Evolutionary conservation across 2,329 filamentous ascomycete genomes (phyloP).

Genomic region (Xylaria multiplex): DNA sequence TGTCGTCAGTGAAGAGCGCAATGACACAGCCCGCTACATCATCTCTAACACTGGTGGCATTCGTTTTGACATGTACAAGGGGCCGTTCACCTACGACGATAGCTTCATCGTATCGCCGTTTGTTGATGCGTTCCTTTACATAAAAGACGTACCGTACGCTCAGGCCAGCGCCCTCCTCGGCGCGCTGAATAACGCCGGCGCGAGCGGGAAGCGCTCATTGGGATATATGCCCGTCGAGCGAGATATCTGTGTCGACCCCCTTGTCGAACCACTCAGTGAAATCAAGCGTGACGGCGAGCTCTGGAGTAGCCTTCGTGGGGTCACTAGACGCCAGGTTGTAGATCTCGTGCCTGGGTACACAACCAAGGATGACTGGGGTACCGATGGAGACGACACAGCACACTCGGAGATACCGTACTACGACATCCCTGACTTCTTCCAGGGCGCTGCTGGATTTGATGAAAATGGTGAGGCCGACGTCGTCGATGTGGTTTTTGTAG

Average conservation of each 20-base stretch:
- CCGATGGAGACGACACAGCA: conserved; percentile 65
- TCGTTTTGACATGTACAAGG: conserved; percentile 70
- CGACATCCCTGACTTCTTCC: conserved; percentile 60
- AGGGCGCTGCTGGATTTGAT: conserved; percentile 60
- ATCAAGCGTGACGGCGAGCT: conserved; percentile 41
- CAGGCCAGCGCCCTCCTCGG: conserved; percentile 53
- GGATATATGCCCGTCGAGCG: conserved; percentile 51
- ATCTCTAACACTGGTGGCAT: conserved; percentile 70
- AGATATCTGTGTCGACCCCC: conserved; percentile 61
- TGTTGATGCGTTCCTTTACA: conserved; percentile 62
- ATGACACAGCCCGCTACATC: conserved; percentile 63
- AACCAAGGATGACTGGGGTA: conserved; percentile 67
- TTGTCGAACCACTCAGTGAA: conserved; percentile 39
- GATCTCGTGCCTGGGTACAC: conserved; percentile 61
- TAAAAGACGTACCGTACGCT: conserved; percentile 62
- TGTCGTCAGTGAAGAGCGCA: conserved; percentile 63
- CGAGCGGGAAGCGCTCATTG: conserved; percentile 51
- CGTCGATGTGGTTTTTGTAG: conserved; percentile 65
- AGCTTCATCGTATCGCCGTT: conserved; percentile 67
- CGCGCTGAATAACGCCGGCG: conserved; percentile 56
- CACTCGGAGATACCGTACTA: conserved; percentile 60
- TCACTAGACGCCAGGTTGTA: conserved; percentile 60
- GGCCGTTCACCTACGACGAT: conserved; percentile 66
- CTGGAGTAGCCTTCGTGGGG: conserved; percentile 43
- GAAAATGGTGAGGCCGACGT: conserved; percentile 54